These are phyloP conservation scores for Lentinula novae-zelandiae DNA, from an alignment of 1,284 basidiomycete genomes.

Conservation along the genomic window DNA sequence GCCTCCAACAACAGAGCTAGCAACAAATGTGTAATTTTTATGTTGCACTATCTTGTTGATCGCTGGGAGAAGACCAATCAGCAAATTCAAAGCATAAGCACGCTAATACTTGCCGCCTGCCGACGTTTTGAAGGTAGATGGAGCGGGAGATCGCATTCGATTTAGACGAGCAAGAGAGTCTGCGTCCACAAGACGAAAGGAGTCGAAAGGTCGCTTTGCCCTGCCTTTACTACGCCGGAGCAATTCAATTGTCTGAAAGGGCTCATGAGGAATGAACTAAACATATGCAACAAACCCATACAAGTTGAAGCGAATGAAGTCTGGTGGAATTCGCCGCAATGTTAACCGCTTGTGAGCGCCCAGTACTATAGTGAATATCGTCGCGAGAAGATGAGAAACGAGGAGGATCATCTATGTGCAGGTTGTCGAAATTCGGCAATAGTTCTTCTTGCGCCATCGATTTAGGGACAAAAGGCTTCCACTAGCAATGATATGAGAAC, in stretches of 20 bases:
- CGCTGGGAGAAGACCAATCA: constrained; percentile 21
- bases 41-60: constrained; percentile 40
- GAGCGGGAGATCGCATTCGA: not conserved
- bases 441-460: not conserved
- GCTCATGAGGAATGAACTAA: not conserved
- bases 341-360: not conserved
- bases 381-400: not conserved
- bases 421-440: not conserved
- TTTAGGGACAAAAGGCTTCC: not conserved
- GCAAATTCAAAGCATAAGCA: not conserved
- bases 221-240: not conserved
- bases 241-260: not conserved
- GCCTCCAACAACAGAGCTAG: constrained; percentile 34
- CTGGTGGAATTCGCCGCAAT: not conserved
- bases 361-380: not conserved
- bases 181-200: not conserved
- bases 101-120: constrained; percentile 2
- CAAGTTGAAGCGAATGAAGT: not conserved
- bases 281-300: not conserved
- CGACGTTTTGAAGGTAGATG: constrained; percentile 2
- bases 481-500: not conserved
- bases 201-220: not conserved
- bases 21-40: constrained; percentile 29
- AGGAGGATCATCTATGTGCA: not conserved
- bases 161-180: not conserved